A percentile compares a stretch with the other conserved stretches of the same genome.
Evolutionary conservation across 73 alveolate genomes (phyloP).

Genomic region (Paramecium sonneborni): DNA sequence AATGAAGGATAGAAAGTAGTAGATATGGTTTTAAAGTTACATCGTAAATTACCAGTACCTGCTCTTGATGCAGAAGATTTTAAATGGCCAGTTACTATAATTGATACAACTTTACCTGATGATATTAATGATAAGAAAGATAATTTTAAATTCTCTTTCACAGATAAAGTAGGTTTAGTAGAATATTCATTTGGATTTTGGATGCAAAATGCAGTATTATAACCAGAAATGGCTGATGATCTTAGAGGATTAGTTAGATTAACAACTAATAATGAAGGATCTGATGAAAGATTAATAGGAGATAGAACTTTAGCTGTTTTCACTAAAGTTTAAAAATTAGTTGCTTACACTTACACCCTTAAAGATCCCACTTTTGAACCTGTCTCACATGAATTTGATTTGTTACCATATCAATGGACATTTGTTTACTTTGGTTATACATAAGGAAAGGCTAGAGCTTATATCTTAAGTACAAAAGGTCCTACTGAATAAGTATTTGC

Average conservation of each 20-base stretch:
- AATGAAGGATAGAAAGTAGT: slow-evolving; percentile 52
- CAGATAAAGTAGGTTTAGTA: not conserved
- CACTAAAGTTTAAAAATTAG: not conserved
- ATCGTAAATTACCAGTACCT: slow-evolving; percentile 34
- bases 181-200: slow-evolving; percentile 36
- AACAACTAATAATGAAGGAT: slow-evolving; percentile 12
- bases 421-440: slow-evolving; percentile 16
- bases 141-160: slow-evolving; percentile 5
- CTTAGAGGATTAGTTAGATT: slow-evolving; percentile 19
- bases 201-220: slow-evolving; percentile 20
- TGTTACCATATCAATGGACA: slow-evolving; percentile 17
- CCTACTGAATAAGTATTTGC: not conserved
- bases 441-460: not conserved
- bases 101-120: not conserved
- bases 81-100: slow-evolving; percentile 10
- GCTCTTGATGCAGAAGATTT: slow-evolving; percentile 30
- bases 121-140: not conserved
- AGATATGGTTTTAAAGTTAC: slow-evolving; percentile 39
- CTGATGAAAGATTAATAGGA: slow-evolving; percentile 49
- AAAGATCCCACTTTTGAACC: slow-evolving; percentile 38
- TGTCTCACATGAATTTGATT: not conserved
- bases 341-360: not conserved
- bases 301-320: slow-evolving; percentile 32
- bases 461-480: not conserved
- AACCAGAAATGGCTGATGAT: slow-evolving; percentile 42